phyloP scores from a whole-genome alignment of 345 rosid species.

The Alliaria petiolata region DNA sequence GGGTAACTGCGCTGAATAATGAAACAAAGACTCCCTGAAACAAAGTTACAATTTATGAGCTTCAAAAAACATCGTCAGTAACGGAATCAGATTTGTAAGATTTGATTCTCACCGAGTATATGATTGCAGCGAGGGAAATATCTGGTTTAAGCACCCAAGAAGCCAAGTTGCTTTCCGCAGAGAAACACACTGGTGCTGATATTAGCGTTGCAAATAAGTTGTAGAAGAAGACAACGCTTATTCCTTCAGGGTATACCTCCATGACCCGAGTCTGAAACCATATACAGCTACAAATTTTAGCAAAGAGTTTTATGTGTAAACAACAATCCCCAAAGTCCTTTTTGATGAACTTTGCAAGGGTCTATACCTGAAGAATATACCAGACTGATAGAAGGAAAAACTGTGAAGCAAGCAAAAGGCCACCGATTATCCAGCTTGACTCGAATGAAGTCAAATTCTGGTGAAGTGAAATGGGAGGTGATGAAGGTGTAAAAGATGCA shows the following conservation, averaged over 20 bases:
- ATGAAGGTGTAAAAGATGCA: not conserved
- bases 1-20: constrained; percentile 3
- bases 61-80: not conserved
- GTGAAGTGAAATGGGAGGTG: not conserved
- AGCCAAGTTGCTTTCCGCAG: constrained; percentile 32
- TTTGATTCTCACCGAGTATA: constrained; percentile 35
- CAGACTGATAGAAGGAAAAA: constrained; percentile 1
- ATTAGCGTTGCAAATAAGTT: constrained; percentile 23
- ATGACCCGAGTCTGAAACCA: constrained; percentile 33
- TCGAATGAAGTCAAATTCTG: not conserved
- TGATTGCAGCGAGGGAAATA: constrained; percentile 20
- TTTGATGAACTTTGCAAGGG: not conserved
- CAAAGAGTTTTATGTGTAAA: not conserved
- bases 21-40: constrained; percentile 22
- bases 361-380: constrained; percentile 21
- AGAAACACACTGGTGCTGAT: constrained; percentile 30
- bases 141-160: constrained; percentile 38
- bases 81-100: not conserved
- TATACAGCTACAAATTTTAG: not conserved
- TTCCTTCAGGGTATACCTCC: constrained; percentile 34
- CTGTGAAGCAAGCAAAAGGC: constrained; percentile 5
- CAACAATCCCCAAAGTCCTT: not conserved
- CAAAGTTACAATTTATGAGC: not conserved
- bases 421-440: constrained; percentile 9
- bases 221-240: constrained; percentile 27